phyloP scores from a whole-genome alignment of 2,329 filamentous ascomycete species.

The Xylaria sp. region DNA sequence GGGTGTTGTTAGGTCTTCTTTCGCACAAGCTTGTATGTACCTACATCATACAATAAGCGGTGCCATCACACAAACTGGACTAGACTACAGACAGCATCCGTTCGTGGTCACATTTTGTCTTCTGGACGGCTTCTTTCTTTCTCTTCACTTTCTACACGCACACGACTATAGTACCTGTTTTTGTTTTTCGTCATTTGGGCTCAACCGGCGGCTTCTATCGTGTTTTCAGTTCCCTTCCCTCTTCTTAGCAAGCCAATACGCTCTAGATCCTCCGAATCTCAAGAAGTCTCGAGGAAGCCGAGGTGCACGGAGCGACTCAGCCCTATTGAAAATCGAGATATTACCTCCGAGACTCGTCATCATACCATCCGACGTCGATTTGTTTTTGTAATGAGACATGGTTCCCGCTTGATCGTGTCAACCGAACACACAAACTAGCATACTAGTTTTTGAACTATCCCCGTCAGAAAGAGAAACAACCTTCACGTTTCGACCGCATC shows the following conservation, averaged over 20 bases:
- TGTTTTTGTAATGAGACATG: slow-evolving; percentile 30
- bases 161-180: slow-evolving; percentile 41
- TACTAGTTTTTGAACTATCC: slow-evolving; percentile 19
- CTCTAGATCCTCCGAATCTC: neutral
- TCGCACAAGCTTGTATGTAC: slow-evolving; percentile 25
- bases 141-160: slow-evolving; percentile 40
- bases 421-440: slow-evolving; percentile 23
- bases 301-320: slow-evolving; percentile 35
- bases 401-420: slow-evolving; percentile 23
- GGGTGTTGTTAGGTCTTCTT: slow-evolving; percentile 23
- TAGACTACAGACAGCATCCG: slow-evolving; percentile 35
- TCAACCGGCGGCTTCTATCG: slow-evolving; percentile 26
- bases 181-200: slow-evolving; percentile 41
- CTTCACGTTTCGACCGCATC: slow-evolving; percentile 28
- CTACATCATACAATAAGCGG: slow-evolving; percentile 36
- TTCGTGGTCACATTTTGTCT: slow-evolving; percentile 41
- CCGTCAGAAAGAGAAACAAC: slow-evolving; percentile 15
- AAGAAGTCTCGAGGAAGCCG: neutral
- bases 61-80: slow-evolving; percentile 42
- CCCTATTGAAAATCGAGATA: slow-evolving; percentile 36
- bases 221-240: slow-evolving; percentile 10
- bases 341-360: slow-evolving; percentile 37
- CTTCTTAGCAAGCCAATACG: neutral
- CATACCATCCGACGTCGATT: slow-evolving; percentile 26
- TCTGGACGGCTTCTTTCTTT: slow-evolving; percentile 35